These are phyloP conservation scores for Allium sativum DNA, from an alignment of 106 monocot species.

Conservation along the genomic window DNA sequence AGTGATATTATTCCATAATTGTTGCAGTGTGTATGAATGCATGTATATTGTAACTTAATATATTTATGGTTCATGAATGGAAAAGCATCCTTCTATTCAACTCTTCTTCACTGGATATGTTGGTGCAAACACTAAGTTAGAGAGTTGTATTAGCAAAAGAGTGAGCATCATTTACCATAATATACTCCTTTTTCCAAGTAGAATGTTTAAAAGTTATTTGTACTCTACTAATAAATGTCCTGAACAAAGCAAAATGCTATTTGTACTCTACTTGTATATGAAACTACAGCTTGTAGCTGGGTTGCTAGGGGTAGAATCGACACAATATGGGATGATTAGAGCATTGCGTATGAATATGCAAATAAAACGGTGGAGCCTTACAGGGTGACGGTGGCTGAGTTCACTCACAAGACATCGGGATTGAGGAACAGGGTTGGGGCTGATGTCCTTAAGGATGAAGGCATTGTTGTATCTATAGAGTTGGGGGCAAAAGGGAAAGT, in stretches of 20 bases:
- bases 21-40: too few species aligned
- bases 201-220: too few species aligned
- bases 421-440: slow-evolving; percentile 43
- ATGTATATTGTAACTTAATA: too few species aligned
- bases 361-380: slow-evolving; percentile 34
- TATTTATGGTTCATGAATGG: too few species aligned
- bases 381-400: slow-evolving; percentile 41
- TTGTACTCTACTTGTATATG: too few species aligned
- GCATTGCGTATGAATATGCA: slow-evolving; percentile 22
- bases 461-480: slow-evolving; percentile 33
- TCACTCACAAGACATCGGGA: slow-evolving; percentile 40
- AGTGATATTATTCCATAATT: too few species aligned
- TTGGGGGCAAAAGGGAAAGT: slow-evolving; percentile 38
- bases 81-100: too few species aligned
- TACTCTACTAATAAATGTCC: too few species aligned
- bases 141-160: slow-evolving; percentile 1
- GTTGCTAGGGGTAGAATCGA: slow-evolving; percentile 60
- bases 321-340: slow-evolving; percentile 65
- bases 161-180: not conserved
- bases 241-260: too few species aligned
- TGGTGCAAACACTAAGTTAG: slow-evolving; percentile 24
- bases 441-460: slow-evolving; percentile 58
- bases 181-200: too few species aligned
- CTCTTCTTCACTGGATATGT: slow-evolving; percentile 35
- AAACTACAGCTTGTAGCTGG: slow-evolving; percentile 36